Evolutionary conservation across 2,329 filamentous ascomycete species (phyloP).

Genomic region (Leptosphaerulina australis): DNA sequence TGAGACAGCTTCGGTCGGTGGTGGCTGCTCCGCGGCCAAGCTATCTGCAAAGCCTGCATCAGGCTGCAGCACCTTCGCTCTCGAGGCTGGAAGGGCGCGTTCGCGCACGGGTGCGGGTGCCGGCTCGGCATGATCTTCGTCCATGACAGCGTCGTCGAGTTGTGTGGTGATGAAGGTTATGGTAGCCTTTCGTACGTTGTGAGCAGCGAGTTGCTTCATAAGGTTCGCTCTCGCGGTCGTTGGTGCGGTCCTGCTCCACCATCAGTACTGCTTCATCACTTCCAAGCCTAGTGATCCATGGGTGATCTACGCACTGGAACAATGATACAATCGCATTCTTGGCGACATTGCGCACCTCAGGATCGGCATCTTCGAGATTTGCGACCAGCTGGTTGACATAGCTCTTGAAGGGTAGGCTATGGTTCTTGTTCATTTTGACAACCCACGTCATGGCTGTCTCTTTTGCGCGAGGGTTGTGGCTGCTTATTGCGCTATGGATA

Average conservation of each 20-base stretch:
- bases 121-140: slow-evolving; percentile 9
- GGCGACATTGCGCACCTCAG: slow-evolving; percentile 81
- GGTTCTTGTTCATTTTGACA: slow-evolving; percentile 80
- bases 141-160: slow-evolving; percentile 69
- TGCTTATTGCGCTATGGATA: slow-evolving; percentile 76
- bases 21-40: slow-evolving; percentile 60
- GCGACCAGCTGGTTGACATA: slow-evolving; percentile 86
- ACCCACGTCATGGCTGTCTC: slow-evolving; percentile 87
- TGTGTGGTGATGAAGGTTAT: slow-evolving; percentile 79
- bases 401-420: slow-evolving; percentile 77
- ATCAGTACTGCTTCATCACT: slow-evolving; percentile 23
- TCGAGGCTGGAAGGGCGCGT: slow-evolving; percentile 42
- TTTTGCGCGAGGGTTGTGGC: slow-evolving; percentile 83
- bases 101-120: slow-evolving; percentile 26
- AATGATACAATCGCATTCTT: slow-evolving; percentile 85
- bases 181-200: slow-evolving; percentile 86
- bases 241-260: slow-evolving; percentile 68
- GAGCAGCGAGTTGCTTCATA: slow-evolving; percentile 81
- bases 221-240: slow-evolving; percentile 85
- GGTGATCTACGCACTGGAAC: slow-evolving; percentile 66
- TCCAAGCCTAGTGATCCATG: neutral
- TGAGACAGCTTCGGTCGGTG: slow-evolving; percentile 68
- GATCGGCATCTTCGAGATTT: slow-evolving; percentile 87
- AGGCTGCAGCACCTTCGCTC: slow-evolving; percentile 47
- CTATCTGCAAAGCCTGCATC: slow-evolving; percentile 53